Evolutionary conservation across 1,284 basidiomycete species (phyloP).

Genomic region (Trichosporon sp.): DNA sequence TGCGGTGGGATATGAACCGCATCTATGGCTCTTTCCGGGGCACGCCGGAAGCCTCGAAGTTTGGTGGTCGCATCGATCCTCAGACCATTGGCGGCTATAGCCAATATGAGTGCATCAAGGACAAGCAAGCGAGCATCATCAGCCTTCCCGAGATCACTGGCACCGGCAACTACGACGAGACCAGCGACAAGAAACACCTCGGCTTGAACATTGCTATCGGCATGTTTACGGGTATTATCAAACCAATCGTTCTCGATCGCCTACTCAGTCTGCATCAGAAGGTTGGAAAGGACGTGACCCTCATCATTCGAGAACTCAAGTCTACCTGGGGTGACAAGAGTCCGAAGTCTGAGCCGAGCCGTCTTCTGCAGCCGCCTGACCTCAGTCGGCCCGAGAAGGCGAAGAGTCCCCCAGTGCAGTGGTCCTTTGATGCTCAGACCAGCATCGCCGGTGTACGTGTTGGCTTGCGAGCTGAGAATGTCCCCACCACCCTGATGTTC

Average conservation of each 20-base stretch:
- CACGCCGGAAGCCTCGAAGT: constrained; percentile 17
- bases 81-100: constrained; percentile 37
- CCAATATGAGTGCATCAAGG: constrained; percentile 25
- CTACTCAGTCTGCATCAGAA: constrained; percentile 41
- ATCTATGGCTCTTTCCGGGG: constrained; percentile 26
- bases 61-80: constrained; percentile 31
- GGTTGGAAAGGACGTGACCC: constrained; percentile 32
- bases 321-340: neutral
- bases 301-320: constrained; percentile 26
- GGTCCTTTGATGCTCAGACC: constrained; percentile 25
- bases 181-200: neutral
- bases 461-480: constrained; percentile 41
- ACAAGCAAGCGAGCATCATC: constrained; percentile 27
- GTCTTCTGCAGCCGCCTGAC: neutral
- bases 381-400: neutral
- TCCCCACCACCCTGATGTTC: constrained; percentile 37
- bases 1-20: constrained; percentile 40
- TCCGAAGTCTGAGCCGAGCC: neutral
- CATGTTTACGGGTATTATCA: constrained; percentile 42
- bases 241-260: constrained; percentile 43
- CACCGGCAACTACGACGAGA: constrained; percentile 12
- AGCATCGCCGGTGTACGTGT: constrained; percentile 34
- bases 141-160: constrained; percentile 24
- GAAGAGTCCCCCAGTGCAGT: neutral
- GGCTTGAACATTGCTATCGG: constrained; percentile 29